Base-by-base conservation (phyloP, 225 moss, liverwort and hornwort species). In the Pleurozium schreberi region DNA sequence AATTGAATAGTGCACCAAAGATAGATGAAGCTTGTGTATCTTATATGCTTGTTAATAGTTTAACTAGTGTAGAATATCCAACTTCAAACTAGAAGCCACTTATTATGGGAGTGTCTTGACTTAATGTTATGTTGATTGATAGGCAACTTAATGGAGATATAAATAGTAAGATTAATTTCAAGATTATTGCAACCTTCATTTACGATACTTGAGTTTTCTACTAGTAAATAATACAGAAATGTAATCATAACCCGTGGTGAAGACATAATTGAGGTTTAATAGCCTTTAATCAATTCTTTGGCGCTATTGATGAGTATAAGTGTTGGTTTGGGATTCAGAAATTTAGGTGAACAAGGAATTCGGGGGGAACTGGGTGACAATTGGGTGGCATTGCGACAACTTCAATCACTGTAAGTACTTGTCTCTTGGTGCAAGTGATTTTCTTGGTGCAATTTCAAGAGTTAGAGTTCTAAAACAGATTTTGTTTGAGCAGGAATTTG, bases 381-480 rank as follows among this genome's bases (percentile, higher is more conserved):
- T 7, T 92, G 96, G 87, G 90, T 91, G 43, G 80, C 87, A 7
- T 91, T 98, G 88, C 91, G 65, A 43, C 91, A 90, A 34, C 86
- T 97, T 86, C 95, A 97, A 85, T 92, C 92, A 20, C 80, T 98
- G 98, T 98, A 89, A 94, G 96, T 76, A 30, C 63, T 67, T 7
- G 36, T 71, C 68, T 12, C n/a, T 76, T 50, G 20, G 42, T 84
- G 74, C 59, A 7, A 25, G 12, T 68, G 4, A 52, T 89, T 81
- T 13, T 49, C 58, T 1, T 85, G 5, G 45, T 77, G 14, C 49
- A 49, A 49, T 77, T 34, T 38, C 12, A 33, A 66, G n/a, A 18
- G 31, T 42, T 19, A 18, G 3, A 52, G 59, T 58, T 80, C 30
- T 89, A 10, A 62, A 76, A 52, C 16, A 74, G 5, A 26, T 38